A percentile compares a stretch with the other conserved stretches of the same genome.
Conservation (phyloP, 768 basidiomycete species). For the Xerocomellus chrysenteron region DNA sequence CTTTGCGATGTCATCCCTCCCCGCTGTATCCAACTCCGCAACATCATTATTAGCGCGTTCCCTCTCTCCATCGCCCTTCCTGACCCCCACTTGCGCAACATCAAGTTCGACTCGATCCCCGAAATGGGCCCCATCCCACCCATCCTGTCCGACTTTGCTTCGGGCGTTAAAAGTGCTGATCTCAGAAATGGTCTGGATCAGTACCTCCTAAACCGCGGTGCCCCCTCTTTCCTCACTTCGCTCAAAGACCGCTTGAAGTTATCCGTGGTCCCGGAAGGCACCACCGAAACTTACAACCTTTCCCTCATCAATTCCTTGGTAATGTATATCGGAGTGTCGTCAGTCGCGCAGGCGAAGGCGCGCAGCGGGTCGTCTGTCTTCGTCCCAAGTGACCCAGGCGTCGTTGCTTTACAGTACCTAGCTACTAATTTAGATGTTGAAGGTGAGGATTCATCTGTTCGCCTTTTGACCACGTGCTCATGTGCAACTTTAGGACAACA, state of each 20-base stretch:
- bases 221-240: slow-evolving; percentile 67
- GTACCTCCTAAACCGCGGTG: slow-evolving; percentile 75
- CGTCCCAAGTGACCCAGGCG: slow-evolving; percentile 78
- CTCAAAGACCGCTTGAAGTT: slow-evolving; percentile 74
- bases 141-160: slow-evolving; percentile 87
- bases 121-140: slow-evolving; percentile 94
- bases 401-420: slow-evolving; percentile 79
- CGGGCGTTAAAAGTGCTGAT: slow-evolving; percentile 77
- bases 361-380: slow-evolving; percentile 82
- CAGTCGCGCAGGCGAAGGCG: slow-evolving; percentile 85
- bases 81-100: slow-evolving; percentile 77
- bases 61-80: slow-evolving; percentile 79
- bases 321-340: slow-evolving; percentile 93
- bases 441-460: slow-evolving; percentile 50
- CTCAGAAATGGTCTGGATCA: slow-evolving; percentile 80
- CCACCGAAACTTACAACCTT: slow-evolving; percentile 74
- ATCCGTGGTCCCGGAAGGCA: slow-evolving; percentile 43
- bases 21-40: slow-evolving; percentile 92
- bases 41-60: slow-evolving; percentile 95
- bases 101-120: slow-evolving; percentile 71
- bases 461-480: background rate
- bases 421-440: slow-evolving; percentile 85
- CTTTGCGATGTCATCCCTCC: slow-evolving; percentile 92
- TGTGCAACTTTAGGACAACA: slow-evolving; percentile 72
- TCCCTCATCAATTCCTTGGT: slow-evolving; percentile 91